phyloP scores from a whole-genome alignment of 129 eudicot genomes.

The Rutidosis leptorrhynchoides region DNA sequence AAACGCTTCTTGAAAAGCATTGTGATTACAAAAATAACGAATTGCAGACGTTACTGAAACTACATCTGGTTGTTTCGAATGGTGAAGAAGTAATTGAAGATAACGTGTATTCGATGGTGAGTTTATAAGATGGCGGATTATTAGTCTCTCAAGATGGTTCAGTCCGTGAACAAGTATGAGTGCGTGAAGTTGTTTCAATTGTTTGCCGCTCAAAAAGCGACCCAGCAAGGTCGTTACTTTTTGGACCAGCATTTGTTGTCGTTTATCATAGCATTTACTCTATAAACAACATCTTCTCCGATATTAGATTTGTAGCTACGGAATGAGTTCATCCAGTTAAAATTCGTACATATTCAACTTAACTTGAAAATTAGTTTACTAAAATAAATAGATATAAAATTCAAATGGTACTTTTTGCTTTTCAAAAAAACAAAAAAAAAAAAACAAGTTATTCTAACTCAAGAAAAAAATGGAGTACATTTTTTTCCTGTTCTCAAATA shows the following conservation, averaged over 20 bases:
- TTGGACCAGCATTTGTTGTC: slow-evolving; percentile 26
- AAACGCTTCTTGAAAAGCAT: slow-evolving; percentile 33
- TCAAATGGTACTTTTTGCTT: too few relatives aligned
- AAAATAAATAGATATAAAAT: too few relatives aligned
- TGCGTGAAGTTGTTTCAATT: slow-evolving; percentile 37
- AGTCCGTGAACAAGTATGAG: slow-evolving; percentile 28
- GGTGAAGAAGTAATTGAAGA: slow-evolving; percentile 19
- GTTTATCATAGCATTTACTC: too few relatives aligned
- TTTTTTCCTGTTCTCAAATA: too few relatives aligned
- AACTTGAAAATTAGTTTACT: too few relatives aligned
- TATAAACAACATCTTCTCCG: too few relatives aligned
- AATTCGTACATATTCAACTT: too few relatives aligned
- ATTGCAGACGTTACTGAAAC: slow-evolving; percentile 24
- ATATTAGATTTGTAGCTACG: too few relatives aligned
- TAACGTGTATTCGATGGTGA: slow-evolving; percentile 18
- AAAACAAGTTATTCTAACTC: too few relatives aligned
- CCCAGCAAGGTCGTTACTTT: slow-evolving; percentile 25
- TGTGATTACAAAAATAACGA: slow-evolving; percentile 30
- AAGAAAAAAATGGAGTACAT: too few relatives aligned
- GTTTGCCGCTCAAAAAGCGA: slow-evolving; percentile 21
- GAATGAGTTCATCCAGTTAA: too few relatives aligned
- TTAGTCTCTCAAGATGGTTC: slow-evolving; percentile 18
- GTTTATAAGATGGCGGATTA: slow-evolving; percentile 29
- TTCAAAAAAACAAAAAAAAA: too few relatives aligned
- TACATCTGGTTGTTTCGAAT: slow-evolving; percentile 28